phyloP scores from a whole-genome alignment of 129 eudicot genomes.

The Mikania micrantha region DNA sequence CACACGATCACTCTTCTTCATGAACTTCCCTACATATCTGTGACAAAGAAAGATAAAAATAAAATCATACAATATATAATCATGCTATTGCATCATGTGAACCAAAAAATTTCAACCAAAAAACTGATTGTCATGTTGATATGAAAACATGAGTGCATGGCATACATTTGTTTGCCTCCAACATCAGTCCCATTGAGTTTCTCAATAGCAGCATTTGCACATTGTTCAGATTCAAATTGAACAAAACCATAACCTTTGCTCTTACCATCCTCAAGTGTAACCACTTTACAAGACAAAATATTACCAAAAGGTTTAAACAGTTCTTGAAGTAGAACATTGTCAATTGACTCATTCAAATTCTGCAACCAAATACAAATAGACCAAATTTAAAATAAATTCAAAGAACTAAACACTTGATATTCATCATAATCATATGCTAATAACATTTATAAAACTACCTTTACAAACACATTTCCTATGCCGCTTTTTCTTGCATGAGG shows the following conservation, averaged over 20 bases:
- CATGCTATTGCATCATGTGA: too few species aligned
- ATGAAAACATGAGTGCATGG: background rate
- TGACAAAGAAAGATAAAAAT: background rate
- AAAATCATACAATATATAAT: background rate
- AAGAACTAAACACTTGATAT: background rate
- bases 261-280: constrained; percentile 55
- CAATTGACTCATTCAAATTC: constrained; percentile 67
- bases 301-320: constrained; percentile 65
- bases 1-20: constrained; percentile 63
- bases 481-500: constrained; percentile 73
- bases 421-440: background rate
- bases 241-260: constrained; percentile 90
- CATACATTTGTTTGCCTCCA: constrained; percentile 83
- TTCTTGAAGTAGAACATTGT: constrained; percentile 62
- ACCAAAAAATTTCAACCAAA: background rate
- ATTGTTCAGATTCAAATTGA: constrained; percentile 71
- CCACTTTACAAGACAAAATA: constrained; percentile 79
- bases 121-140: background rate
- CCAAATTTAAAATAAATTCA: background rate
- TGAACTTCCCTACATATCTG: constrained; percentile 68
- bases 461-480: constrained; percentile 73
- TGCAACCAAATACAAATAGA: constrained; percentile 28
- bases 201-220: constrained; percentile 77
- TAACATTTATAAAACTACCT: constrained; percentile 33
- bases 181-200: constrained; percentile 57